These are phyloP conservation scores for Apiotrichum laibachii DNA, from an alignment of 1,284 basidiomycete genomes.

Conservation along the genomic window DNA sequence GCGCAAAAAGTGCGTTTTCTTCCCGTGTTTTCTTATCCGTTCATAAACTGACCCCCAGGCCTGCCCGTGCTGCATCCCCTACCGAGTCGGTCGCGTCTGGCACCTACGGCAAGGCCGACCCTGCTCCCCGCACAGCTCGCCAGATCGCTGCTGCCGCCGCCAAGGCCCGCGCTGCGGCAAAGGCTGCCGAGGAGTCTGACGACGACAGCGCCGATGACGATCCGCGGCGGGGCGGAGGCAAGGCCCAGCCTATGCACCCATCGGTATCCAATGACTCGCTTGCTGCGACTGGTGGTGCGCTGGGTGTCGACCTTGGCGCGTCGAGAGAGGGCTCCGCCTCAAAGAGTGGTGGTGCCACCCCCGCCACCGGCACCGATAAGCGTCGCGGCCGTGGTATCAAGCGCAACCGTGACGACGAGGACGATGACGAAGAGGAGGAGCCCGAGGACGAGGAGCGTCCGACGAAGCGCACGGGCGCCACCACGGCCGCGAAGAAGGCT, in stretches of 20 bases:
- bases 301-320: constrained; percentile 22
- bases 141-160: constrained; percentile 47
- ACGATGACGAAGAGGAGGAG: constrained; percentile 38
- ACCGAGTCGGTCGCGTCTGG: constrained; percentile 44
- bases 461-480: constrained; percentile 19
- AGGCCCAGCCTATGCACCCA: constrained; percentile 27
- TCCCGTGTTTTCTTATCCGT: not conserved
- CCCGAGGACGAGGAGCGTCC: constrained; percentile 27
- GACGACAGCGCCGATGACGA: constrained; percentile 33
- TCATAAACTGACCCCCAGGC: constrained; percentile 17
- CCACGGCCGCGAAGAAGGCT: constrained; percentile 15
- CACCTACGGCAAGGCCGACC: constrained; percentile 34
- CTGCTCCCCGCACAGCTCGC: constrained; percentile 40
- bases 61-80: constrained; percentile 40
- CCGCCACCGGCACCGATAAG: constrained; percentile 5
- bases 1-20: constrained; percentile 43
- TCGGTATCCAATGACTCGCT: constrained; percentile 31
- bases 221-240: constrained; percentile 6
- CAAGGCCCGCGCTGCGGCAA: constrained; percentile 29
- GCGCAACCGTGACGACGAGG: constrained; percentile 34
- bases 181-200: constrained; percentile 34
- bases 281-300: constrained; percentile 17
- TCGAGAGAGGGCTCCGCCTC: constrained; percentile 17
- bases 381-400: constrained; percentile 26
- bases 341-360: constrained; percentile 11